These are phyloP conservation scores for Globisporangium cylindrosporum DNA, from an alignment of 352 stramenopile genomes.

Conservation along the genomic window DNA sequence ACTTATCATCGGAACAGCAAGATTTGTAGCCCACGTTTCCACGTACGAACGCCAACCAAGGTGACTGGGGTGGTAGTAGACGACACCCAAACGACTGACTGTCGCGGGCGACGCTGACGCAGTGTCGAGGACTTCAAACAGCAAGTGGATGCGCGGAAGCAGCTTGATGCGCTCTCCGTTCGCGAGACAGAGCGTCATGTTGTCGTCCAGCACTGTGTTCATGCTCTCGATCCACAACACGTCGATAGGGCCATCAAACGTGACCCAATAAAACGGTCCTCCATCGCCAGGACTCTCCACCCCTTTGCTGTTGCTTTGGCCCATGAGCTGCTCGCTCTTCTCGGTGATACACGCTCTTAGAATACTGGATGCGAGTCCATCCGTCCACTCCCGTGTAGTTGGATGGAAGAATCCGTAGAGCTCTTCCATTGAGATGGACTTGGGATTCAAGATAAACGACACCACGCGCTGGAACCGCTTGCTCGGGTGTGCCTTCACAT, in stretches of 20 bases:
- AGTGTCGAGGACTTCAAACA: constrained; percentile 93
- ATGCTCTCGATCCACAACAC: constrained; percentile 86
- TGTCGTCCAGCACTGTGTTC: constrained; percentile 90
- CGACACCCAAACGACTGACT: constrained; percentile 88
- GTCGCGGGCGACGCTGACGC: constrained; percentile 89
- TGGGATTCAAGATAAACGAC: constrained; percentile 73
- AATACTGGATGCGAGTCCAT: constrained; percentile 74
- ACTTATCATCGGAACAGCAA: constrained; percentile 23
- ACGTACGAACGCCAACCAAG: constrained; percentile 69
- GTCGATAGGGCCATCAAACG: constrained; percentile 81
- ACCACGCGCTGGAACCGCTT: constrained; percentile 53
- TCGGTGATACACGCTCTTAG: constrained; percentile 69
- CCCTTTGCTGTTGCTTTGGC: constrained; percentile 17
- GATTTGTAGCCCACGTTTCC: constrained; percentile 52
- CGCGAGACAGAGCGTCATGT: constrained; percentile 88
- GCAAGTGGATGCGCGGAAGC: constrained; percentile 81
- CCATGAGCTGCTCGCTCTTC: constrained; percentile 54
- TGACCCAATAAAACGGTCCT: constrained; percentile 77
- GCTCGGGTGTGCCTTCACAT: constrained; percentile 44
- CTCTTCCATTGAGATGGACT: constrained; percentile 75
- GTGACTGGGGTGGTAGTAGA: constrained; percentile 81
- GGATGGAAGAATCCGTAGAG: constrained; percentile 86
- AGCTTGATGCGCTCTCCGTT: constrained; percentile 89
- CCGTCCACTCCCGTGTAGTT: constrained; percentile 80
- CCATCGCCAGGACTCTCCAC: constrained; percentile 13